Base-by-base conservation (phyloP, 768 basidiomycete genomes). In the Dacryopinax spathularia region DNA sequence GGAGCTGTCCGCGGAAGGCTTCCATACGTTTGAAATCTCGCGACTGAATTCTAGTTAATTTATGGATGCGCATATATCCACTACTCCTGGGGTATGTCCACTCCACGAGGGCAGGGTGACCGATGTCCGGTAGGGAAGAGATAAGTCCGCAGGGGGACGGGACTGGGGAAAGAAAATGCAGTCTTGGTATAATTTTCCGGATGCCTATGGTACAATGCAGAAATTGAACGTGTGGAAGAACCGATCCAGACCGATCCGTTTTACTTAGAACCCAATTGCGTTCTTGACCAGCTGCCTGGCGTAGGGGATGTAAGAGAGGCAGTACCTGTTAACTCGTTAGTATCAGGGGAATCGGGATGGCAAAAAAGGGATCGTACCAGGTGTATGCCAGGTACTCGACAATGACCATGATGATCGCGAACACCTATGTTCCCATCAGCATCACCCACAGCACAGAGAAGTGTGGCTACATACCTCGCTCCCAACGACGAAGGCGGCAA, bases 341-440 rank as follows among this genome's bases (percentile, higher is more conserved):
- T 22, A 25, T 9, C 20, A 18, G 35, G 62, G 15, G 44, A 16
- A 2, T 4, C 4, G 62, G 41, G 62, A 36, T 15, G 37, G 22
- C 6, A 86, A 87, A 33, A 89, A 75, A 60, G 81, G 43, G 56
- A 34, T 69, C 71, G 73, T 88, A 94, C 91, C 92, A 96, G 22
- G 87, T 84, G 74, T 88, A 95, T 5, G 92, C 93, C 64, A 95
- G 79, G 74, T 89, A 95, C 73, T 94, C 86, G 73, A 96, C 77
- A 75, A 95, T 80, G 65, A 96, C 93, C 73, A 96, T 90, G 64
- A 92, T 89, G 90, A 75, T 48, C 39, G 36, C 61, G 1, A 61
- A 60, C 27, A 65, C 4, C 33, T 63, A 13, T 33, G 27, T 41
- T 22, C 20, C 29, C 33, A 27, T 62, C 33, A 62, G n/a, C 1